These are phyloP conservation scores for Fusarium sp. DNA, from an alignment of 2,329 filamentous ascomycete species.

Conservation along the genomic window DNA sequence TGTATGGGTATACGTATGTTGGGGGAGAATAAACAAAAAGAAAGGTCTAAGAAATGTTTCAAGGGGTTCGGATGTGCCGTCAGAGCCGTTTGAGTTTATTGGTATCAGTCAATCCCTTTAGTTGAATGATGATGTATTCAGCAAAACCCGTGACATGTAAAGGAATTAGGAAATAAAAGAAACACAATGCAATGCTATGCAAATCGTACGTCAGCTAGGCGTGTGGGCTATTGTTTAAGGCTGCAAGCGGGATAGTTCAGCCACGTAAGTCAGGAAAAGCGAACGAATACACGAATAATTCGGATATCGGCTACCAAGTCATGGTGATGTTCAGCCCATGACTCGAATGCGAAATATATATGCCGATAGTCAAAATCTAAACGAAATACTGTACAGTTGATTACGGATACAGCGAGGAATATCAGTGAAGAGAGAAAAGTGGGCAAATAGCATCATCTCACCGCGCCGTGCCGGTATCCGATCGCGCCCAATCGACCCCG, in stretches of 20 bases:
- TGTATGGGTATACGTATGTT: not conserved
- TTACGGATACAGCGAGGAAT: not conserved
- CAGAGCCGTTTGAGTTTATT: constrained; percentile 21
- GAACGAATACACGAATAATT: not conserved
- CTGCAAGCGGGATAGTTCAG: not conserved
- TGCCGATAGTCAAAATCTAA: constrained; percentile 5
- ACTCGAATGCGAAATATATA: constrained; percentile 23
- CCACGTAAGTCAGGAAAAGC: not conserved
- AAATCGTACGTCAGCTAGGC: constrained; percentile 11
- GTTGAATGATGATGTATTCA: not conserved
- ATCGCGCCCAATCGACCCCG: constrained; percentile 43
- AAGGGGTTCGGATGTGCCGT: constrained; percentile 18
- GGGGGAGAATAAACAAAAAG: not conserved
- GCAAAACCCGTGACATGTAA: not conserved
- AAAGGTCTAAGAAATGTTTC: constrained; percentile 5
- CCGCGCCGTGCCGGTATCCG: constrained; percentile 44
- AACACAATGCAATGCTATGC: not conserved
- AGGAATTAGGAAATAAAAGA: not conserved
- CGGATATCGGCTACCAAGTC: constrained; percentile 20
- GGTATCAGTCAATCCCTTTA: constrained; percentile 8
- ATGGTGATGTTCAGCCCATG: not conserved
- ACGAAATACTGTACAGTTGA: too few species aligned
- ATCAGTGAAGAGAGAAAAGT: constrained; percentile 11
- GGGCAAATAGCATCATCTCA: constrained; percentile 42
- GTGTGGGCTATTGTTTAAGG: not conserved